Conservation (phyloP, 306 rosid genomes). For the Abrus pulchellus region DNA sequence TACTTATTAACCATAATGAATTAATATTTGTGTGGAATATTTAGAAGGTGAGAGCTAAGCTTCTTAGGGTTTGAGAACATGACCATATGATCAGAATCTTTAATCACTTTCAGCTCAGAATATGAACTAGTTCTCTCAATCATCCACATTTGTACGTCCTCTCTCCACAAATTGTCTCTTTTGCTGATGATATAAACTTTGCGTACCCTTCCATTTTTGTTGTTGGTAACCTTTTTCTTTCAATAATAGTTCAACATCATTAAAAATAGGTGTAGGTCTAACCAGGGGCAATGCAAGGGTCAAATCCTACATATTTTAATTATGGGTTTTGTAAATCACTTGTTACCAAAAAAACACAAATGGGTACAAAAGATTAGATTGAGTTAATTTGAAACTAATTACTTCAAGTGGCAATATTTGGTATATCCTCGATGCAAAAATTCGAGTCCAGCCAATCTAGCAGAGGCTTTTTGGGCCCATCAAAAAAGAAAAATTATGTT, state of each 20-base stretch:
- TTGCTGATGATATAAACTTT: conserved; percentile 49
- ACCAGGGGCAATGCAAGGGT: conserved; percentile 49
- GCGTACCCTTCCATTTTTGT: conserved; percentile 53
- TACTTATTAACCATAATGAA: not conserved
- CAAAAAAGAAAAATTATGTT: conserved; percentile 25
- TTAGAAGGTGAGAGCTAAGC: conserved; percentile 35
- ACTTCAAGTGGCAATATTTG: conserved; percentile 42
- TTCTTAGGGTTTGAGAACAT: conserved; percentile 51
- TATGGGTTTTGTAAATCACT: not conserved
- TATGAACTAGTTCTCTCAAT: conserved; percentile 47
- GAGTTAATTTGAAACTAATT: not conserved
- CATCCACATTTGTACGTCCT: conserved; percentile 53
- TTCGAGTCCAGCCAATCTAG: conserved; percentile 33
- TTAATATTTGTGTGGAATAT: conserved; percentile 41
- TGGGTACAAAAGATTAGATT: not conserved
- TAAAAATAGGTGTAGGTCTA: conserved; percentile 16
- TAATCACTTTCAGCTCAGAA: conserved; percentile 44
- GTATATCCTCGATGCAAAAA: conserved; percentile 33
- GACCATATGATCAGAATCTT: conserved; percentile 59
- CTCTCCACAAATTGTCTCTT: conserved; percentile 24
- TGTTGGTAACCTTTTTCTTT: conserved; percentile 40
- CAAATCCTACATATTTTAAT: conserved; percentile 47
- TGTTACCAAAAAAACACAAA: not conserved
- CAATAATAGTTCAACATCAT: conserved; percentile 1
- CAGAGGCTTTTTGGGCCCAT: conserved; percentile 40